Conservation (phyloP, 257 asterid genomes). For the Striga asiatica region DNA sequence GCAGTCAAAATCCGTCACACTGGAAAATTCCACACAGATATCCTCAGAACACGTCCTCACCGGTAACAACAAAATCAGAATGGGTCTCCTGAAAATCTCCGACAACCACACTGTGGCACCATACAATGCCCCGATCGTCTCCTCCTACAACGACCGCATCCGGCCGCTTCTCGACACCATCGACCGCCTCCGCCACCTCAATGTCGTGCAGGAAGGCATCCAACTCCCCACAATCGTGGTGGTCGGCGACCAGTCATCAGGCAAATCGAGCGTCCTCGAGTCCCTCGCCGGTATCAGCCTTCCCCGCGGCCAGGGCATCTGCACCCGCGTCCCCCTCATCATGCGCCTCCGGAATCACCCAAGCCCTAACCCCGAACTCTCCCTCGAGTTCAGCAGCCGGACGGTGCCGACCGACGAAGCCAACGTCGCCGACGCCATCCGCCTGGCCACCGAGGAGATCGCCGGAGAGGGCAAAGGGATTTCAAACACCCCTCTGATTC, state of each 20-base stretch:
- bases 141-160: slow-evolving; percentile 22
- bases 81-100: neutral
- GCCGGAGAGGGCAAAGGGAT: slow-evolving; percentile 30
- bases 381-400: slow-evolving; percentile 12
- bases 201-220: slow-evolving; percentile 33
- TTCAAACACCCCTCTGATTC: slow-evolving; percentile 19
- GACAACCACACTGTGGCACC: neutral
- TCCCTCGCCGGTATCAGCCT: slow-evolving; percentile 41
- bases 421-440: slow-evolving; percentile 10
- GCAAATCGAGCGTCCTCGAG: slow-evolving; percentile 38
- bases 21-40: too few relatives aligned
- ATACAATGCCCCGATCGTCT: slow-evolving; percentile 23
- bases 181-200: slow-evolving; percentile 29
- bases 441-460: slow-evolving; percentile 14
- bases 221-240: slow-evolving; percentile 37
- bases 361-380: neutral
- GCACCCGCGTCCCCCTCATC: slow-evolving; percentile 29
- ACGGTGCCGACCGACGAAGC: slow-evolving; percentile 17
- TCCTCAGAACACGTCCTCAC: too few relatives aligned
- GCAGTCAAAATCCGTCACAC: too few relatives aligned
- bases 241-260: slow-evolving; percentile 36
- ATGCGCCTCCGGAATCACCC: slow-evolving; percentile 24
- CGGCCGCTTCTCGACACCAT: slow-evolving; percentile 24
- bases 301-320: slow-evolving; percentile 31
- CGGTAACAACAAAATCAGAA: too few relatives aligned